Base-by-base conservation (phyloP, 2,329 filamentous ascomycete genomes). In the Epichloe festucae region DNA sequence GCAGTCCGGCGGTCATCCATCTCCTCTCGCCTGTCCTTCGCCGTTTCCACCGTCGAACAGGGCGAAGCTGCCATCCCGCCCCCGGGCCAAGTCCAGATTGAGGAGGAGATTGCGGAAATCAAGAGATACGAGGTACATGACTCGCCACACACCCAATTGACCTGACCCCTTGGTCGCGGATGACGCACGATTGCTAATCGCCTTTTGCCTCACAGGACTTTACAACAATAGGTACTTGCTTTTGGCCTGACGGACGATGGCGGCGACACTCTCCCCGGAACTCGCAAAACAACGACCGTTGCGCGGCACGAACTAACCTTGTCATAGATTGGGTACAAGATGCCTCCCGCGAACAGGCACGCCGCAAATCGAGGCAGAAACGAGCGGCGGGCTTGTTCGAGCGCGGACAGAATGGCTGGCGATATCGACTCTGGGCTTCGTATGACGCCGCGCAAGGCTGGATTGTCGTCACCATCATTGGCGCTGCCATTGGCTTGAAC, bases 371-470 rank as follows among this genome's bases (percentile, higher is more conserved):
- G 46, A 78, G 85, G 59, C 79, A 87, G 61, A 84, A 82, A 65
- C 82, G 84, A 60, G 81, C 84, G 6, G 82, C 79, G 2, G 82
- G 84, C 41, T 81, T 87, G 55, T 86, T 87, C 67, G 82, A 88
- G 56, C 76, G 80, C 36, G 81, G 84, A 35, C 76, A 81, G 55
- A 71, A 71, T 50, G 85, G 85, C 54, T 97, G 90, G 89, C 78
- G 87, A 64, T 79, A 87, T 55, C 87, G 84, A 61, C 69, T 95
- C 36, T 82, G 80, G 71, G 87, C 93, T 65, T 87, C 87, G 34
- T 98, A 97, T 67, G 90, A 97, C 68, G 93, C 93, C 11, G 93
- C 89, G 2, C 93, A 98, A 70, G 91, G 89, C 21, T 98, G 93
- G 93, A 90, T 98, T 53, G 93, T 98, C 47, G 86, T 98, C 52